These are phyloP conservation scores for Wallacemonas sp. DNA, from an alignment of 208 protist species.

Conservation along the genomic window DNA sequence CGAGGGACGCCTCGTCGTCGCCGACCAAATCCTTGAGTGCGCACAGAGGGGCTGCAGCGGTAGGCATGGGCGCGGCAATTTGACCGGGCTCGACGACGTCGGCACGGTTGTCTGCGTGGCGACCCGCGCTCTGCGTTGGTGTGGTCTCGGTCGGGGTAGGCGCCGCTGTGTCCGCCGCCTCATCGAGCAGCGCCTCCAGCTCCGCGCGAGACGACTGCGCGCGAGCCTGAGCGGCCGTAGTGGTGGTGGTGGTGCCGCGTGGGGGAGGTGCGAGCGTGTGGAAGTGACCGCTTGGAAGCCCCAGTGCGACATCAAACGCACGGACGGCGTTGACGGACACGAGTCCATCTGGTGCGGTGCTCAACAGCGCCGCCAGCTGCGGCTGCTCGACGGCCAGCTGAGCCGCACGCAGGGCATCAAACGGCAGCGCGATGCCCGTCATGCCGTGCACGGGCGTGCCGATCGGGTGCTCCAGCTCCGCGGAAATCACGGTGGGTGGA, in stretches of 20 bases:
- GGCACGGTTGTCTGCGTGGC: no score
- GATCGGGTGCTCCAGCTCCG: constrained; percentile 37
- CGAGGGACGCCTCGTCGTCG: not conserved
- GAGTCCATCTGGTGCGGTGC: constrained; percentile 13
- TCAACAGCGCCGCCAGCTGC: constrained; percentile 29
- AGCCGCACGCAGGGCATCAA: not conserved
- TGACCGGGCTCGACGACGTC: no score
- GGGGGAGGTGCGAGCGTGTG: constrained; percentile 1
- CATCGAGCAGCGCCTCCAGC: constrained; percentile 13
- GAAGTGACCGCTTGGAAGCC: not conserved
- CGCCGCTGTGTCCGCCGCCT: not conserved
- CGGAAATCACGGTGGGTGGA: constrained; percentile 35
- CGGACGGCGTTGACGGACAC: constrained; percentile 22
- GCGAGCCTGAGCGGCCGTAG: no score
- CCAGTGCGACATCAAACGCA: not conserved
- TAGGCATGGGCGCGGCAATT: no score
- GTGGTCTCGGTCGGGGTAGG: no score
- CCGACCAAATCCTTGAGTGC: constrained; percentile 2
- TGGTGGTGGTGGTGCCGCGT: no score
- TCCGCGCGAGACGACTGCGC: not conserved
- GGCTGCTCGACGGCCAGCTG: constrained; percentile 2
- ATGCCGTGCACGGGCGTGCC: constrained; percentile 54
- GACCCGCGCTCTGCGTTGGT: no score
- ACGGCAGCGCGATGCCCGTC: constrained; percentile 39
- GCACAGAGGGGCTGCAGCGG: not conserved